phyloP scores from a whole-genome alignment of 208 protist species.

The Acanthamoeba comandoni region DNA sequence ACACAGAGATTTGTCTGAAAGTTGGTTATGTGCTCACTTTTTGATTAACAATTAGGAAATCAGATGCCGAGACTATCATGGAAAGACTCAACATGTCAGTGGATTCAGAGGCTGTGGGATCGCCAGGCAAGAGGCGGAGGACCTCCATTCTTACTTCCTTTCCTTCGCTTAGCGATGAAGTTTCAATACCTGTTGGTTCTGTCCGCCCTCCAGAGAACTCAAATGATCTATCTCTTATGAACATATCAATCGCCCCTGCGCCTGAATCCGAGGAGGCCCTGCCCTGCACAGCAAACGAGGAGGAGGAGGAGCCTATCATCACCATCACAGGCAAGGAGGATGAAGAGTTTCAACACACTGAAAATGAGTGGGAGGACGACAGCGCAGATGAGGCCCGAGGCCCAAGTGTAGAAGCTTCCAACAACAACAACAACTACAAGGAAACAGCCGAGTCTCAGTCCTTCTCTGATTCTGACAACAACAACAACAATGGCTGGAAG shows the following conservation, averaged over 20 bases:
- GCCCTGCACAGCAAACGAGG: not conserved
- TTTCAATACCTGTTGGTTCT: too few species aligned
- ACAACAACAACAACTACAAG: not conserved
- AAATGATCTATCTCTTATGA: not conserved
- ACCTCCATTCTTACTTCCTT: constrained; percentile 18
- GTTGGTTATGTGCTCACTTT: too few species aligned
- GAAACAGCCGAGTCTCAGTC: not conserved
- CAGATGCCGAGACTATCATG: constrained; percentile 35
- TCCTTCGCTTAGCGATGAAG: not conserved
- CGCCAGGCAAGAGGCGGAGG: constrained; percentile 38
- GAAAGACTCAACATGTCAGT: not conserved
- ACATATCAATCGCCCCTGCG: not conserved
- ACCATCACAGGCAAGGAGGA: not conserved
- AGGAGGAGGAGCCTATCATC: not conserved
- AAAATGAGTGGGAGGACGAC: not conserved
- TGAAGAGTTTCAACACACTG: not conserved
- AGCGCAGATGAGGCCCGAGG: not conserved
- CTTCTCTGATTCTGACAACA: constrained; percentile 1
- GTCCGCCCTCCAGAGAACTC: not conserved
- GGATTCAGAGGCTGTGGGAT: not conserved
- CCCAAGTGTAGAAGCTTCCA: not conserved
- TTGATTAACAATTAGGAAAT: constrained; percentile 57
- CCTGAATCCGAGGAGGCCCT: not conserved
- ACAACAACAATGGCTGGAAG: too few species aligned
- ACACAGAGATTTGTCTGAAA: not conserved